phyloP scores from a whole-genome alignment of 176 grass and related monocot species.

The sorghum (Sorghum bicolor) region DNA sequence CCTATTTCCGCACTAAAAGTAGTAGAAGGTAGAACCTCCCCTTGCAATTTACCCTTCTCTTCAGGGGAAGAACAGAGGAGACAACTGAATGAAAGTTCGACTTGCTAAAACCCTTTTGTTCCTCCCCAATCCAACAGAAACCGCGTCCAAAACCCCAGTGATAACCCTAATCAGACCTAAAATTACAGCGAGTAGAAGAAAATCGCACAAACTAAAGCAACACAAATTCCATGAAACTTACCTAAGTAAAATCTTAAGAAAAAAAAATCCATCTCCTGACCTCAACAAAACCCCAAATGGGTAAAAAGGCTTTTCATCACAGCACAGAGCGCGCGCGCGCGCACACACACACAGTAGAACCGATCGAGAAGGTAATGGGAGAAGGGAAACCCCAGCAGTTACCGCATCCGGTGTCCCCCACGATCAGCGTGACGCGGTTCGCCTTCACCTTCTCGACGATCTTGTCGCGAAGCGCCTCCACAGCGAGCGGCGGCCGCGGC shows the following conservation, averaged over 20 bases:
- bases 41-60: background rate
- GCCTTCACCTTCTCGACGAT: conserved; percentile 85
- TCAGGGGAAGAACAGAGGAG: background rate
- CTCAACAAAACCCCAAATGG: conserved; percentile 28
- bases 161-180: background rate
- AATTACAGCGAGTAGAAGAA: background rate
- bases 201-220: background rate
- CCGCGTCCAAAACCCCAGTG: conserved; percentile 16
- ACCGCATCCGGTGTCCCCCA: conserved; percentile 92
- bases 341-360: background rate
- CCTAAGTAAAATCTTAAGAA: background rate
- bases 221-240: background rate
- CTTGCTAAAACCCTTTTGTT: background rate
- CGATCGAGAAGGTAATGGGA: background rate
- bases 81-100: background rate
- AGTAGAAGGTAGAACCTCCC: background rate
- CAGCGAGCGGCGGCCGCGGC: conserved; percentile 45
- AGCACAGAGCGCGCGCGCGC: too few species aligned
- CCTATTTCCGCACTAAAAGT: background rate
- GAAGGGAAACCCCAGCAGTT: background rate
- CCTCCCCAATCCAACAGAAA: conserved; percentile 18
- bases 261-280: background rate
- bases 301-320: background rate
- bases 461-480: conserved; percentile 66
- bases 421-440: conserved; percentile 84